Evolutionary conservation across 148 eudicot genomes (phyloP), one percentile per base, ranked within the genome.

Genomic region (Camellia sinensis): DNA sequence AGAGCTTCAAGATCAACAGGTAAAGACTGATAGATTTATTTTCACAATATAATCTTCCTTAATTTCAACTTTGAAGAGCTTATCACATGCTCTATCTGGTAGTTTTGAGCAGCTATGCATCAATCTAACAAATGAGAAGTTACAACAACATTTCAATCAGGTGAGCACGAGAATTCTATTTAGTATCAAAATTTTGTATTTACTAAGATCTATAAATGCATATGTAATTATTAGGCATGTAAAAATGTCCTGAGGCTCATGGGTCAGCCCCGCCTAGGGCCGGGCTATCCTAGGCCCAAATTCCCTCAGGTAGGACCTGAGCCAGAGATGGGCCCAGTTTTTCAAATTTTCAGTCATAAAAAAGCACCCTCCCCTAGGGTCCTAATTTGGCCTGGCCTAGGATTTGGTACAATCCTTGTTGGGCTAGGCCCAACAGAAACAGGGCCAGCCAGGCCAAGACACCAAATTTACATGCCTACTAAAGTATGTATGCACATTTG

Each of bases 71-170:
- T 29, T 67, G 52, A 84, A 79, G 45, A 76, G 78, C 76, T 83
- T 57, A 40, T 67, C 43, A 53, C 69, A 19, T 65, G 78, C 68
- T 78, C 70, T 10, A 61, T 66, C 52, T 77, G 59, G 52, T 72
- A 96, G 99, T 86, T 96, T 96, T 89, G 99, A 96, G 91, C 99
- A 96, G 90, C 88, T 96, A 71, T 96, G 99, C 81, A 96, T 96
- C 88, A 96, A 96, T 86, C 88, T 92, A 78, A 96, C 99, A 75
- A 96, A 96, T 83, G 98, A 96, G 85, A 96, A 96, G 92, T 83
- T 96, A 86, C 99, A 96, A 83, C 99, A 96, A 83, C 98, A 96
- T 85, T 96, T 96, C 80, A 96, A 96, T 82, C 98, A 96, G 94
- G 99, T 95, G 59, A 82, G 48, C 6, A 67, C 43, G 3, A 67